Base-by-base conservation (phyloP, 805 yeast species). In the Metschnikowia amazonensis region DNA sequence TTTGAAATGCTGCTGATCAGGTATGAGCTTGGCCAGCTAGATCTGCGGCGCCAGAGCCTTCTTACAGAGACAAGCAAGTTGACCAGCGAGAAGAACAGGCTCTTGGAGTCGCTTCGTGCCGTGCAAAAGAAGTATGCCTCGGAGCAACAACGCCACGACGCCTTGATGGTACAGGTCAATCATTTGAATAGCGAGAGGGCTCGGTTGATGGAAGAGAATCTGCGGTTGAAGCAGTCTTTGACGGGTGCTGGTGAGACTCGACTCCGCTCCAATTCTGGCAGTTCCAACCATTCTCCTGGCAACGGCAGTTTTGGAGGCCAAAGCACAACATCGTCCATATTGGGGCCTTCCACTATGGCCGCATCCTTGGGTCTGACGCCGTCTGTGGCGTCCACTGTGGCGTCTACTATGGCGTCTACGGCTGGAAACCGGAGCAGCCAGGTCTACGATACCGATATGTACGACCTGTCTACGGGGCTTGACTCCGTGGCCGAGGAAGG, bases 121-220 rank as follows among this genome's bases (percentile, higher is more conserved):
- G 44, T 77, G 46, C 74, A 70, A 42, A 53, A 62, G 30, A 75
- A 72, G 48, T 53, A 81, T 10, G 58, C 63, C 13, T 62, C 62
- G 33, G 70, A 75, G 49, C 69, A 71, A 30, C 59, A 69, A 1
- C 64, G 70, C 1, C 79, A 76, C 50, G 69, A 74, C 2, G 60
- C 61, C 5, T 52, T 83, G 29, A 46, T 67, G 17, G 68, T 65
- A 35, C 89, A 84, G 32, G 70, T 85, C 11, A 75, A 70, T 39
- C 74, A 66, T 16, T 65, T 89, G 50, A 72, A 65, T 25, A 48
- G 55, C 0, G 74, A 75, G 38, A 82, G 76, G 62, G 69, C 66
- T 28, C 62, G 65, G 14, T 63, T 88, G 17, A 21, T 49, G 34
- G 66, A 64, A 16, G 51, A 53, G 23, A 37, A 37, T 11, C 25